phyloP scores from a whole-genome alignment of 2,329 filamentous ascomycete species.

The Camptophora hylomeconis region DNA sequence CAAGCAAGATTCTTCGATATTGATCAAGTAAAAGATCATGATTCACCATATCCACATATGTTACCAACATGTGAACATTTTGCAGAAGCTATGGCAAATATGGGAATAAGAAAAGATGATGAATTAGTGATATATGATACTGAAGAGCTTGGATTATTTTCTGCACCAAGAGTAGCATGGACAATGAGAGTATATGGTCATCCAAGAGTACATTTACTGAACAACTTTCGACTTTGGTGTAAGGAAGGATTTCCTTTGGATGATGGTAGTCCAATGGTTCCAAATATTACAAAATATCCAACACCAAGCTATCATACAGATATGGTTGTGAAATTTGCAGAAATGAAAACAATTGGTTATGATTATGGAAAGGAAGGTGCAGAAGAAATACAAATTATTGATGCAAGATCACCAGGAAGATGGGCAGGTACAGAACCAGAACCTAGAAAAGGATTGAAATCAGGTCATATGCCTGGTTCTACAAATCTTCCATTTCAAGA shows the following conservation, averaged over 20 bases:
- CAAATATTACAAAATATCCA: constrained; percentile 32
- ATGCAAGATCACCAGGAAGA: constrained; percentile 67
- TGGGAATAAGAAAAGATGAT: constrained; percentile 80
- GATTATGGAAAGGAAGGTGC: constrained; percentile 71
- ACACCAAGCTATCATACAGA: constrained; percentile 44
- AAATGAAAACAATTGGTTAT: constrained; percentile 63
- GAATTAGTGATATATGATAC: constrained; percentile 89
- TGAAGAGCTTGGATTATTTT: constrained; percentile 84
- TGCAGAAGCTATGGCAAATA: constrained; percentile 71
- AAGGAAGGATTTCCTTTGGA: constrained; percentile 71
- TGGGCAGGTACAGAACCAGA: constrained; percentile 77
- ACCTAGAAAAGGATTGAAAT: constrained; percentile 71
- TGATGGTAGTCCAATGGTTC: constrained; percentile 41
- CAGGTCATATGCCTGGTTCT: constrained; percentile 83
- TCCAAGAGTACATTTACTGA: constrained; percentile 71
- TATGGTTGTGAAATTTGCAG: constrained; percentile 68
- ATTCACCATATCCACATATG: constrained; percentile 92
- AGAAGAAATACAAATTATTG: constrained; percentile 75
- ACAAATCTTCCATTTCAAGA: constrained; percentile 69
- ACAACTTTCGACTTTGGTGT: constrained; percentile 94
- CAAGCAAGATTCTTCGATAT: constrained; percentile 92
- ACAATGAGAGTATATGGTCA: constrained; percentile 86
- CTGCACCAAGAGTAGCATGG: constrained; percentile 86
- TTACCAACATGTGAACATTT: constrained; percentile 71
- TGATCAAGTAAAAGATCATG: constrained; percentile 77